Conservation (phyloP, 331 rosid species). For the Prunus yedoensis region DNA sequence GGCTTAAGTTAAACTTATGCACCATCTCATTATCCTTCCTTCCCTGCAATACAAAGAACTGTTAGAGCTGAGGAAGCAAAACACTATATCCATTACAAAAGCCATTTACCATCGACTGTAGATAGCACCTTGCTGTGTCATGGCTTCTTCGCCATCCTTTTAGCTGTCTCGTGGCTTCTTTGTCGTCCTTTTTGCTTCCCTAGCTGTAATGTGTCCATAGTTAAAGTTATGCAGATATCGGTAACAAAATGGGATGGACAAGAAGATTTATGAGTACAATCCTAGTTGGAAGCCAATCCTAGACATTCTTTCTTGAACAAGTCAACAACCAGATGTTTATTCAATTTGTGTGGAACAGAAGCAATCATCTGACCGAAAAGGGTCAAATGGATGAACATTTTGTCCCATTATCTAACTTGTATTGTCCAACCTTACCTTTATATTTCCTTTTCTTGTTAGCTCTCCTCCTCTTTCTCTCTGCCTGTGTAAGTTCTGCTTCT, state of each 20-base stretch:
- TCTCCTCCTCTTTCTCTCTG: slow-evolving; percentile 88
- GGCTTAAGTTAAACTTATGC: neutral
- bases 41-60: slow-evolving; percentile 37
- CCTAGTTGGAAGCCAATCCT: neutral
- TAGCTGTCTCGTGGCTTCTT: slow-evolving; percentile 41
- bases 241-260: neutral
- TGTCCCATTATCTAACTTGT: neutral
- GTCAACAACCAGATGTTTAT: neutral
- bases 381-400: neutral
- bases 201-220: slow-evolving; percentile 44
- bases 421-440: slow-evolving; percentile 52
- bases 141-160: slow-evolving; percentile 40
- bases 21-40: slow-evolving; percentile 27
- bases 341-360: neutral
- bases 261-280: neutral
- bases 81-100: neutral
- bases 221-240: neutral
- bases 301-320: neutral
- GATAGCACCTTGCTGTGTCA: slow-evolving; percentile 20
- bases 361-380: neutral
- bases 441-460: slow-evolving; percentile 84
- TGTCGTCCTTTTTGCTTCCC: slow-evolving; percentile 37
- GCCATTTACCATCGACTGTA: slow-evolving; percentile 35
- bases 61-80: neutral
- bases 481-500: slow-evolving; percentile 81